Base-by-base conservation (phyloP, 2,329 filamentous ascomycete genomes). In the Truncatella angustata region DNA sequence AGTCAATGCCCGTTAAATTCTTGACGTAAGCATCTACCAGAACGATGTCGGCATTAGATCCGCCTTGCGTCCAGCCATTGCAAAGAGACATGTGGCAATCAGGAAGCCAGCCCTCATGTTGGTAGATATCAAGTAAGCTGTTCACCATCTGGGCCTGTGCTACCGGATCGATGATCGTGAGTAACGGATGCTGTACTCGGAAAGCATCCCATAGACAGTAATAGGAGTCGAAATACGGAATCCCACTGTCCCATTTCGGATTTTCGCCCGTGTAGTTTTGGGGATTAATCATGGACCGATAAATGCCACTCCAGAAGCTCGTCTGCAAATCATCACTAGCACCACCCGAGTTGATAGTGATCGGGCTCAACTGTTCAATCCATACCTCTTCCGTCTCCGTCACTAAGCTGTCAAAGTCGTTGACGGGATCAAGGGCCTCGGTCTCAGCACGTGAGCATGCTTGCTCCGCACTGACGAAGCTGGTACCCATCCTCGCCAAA, bases 21-120 rank as follows among this genome's bases (percentile, higher is more conserved):
- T 87, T 87, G 16, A 87, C 60, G 55, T 78, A 86, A 0, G 83
- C 78, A 56, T 87, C 84, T 0, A 76, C 79, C 1, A 87, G 72
- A 0, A 87, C 77, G 4, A 85, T 74, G 58, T 87, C 84, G 2
- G 84, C 81, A 54, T 88, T 87, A 0, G 82, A 86, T 2, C 85
- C 85, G 4, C 85, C 85, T 63, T 88, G 84, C 0, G 83, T 86
- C 68, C 77, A 85, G 1, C 85, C 85, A 62, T 85, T 84, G 65
- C 80, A 85, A 1, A 86, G 72, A 16, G 78, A 82, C 84, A 88
- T 88, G 50, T 84, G 79, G 60, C 84, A 88, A 64, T 88, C 86
- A 0, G 85, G 86, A 10, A 88, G 67, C 69, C 81, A 87, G 1
- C 85, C 85, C 62, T 85, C 78, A 62, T 86, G 76, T 43, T 74